Conservation (phyloP, 1,284 basidiomycete genomes). For the Fomitopsis betulina region DNA sequence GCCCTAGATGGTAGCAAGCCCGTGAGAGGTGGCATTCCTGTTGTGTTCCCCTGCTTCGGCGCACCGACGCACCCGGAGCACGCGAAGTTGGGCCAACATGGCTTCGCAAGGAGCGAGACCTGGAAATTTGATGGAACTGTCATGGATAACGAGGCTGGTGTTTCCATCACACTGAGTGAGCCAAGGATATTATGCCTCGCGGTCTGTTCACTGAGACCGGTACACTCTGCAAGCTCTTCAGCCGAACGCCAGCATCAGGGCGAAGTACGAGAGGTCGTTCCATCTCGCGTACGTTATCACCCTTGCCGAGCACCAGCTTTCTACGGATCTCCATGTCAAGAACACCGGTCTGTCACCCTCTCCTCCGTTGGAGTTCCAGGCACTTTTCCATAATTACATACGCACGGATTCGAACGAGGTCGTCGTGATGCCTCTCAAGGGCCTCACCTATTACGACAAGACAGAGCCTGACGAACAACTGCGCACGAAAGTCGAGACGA, state of each 20-base stretch:
- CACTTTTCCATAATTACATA: slow-evolving; percentile 84
- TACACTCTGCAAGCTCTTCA: slow-evolving; percentile 44
- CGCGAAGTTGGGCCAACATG: slow-evolving; percentile 72
- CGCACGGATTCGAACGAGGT: slow-evolving; percentile 58
- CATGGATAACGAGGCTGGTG: slow-evolving; percentile 65
- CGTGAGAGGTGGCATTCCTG: slow-evolving; percentile 80
- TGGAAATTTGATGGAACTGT: slow-evolving; percentile 69
- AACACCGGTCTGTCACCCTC: slow-evolving; percentile 52
- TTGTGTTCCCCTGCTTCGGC: slow-evolving; percentile 86
- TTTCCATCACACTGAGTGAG: slow-evolving; percentile 73
- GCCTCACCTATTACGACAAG: slow-evolving; percentile 74
- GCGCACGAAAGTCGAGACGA: slow-evolving; percentile 57
- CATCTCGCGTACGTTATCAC: slow-evolving; percentile 76
- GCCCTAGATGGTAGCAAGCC: slow-evolving; percentile 69
- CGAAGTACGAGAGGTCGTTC: slow-evolving; percentile 60
- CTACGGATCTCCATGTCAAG: slow-evolving; percentile 74
- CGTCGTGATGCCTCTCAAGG: slow-evolving; percentile 55
- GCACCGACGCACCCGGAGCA: slow-evolving; percentile 72
- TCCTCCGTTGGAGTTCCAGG: slow-evolving; percentile 73
- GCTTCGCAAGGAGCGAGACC: slow-evolving; percentile 71
- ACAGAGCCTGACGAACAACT: slow-evolving; percentile 53
- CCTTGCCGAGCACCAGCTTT: slow-evolving; percentile 68
- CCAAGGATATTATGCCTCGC: slow-evolving; percentile 5
- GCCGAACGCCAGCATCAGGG: slow-evolving; percentile 53
- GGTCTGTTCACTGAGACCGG: background rate